Conservation (phyloP, 192 early-diverging fungal species). For the Entomortierella parvispora region DNA sequence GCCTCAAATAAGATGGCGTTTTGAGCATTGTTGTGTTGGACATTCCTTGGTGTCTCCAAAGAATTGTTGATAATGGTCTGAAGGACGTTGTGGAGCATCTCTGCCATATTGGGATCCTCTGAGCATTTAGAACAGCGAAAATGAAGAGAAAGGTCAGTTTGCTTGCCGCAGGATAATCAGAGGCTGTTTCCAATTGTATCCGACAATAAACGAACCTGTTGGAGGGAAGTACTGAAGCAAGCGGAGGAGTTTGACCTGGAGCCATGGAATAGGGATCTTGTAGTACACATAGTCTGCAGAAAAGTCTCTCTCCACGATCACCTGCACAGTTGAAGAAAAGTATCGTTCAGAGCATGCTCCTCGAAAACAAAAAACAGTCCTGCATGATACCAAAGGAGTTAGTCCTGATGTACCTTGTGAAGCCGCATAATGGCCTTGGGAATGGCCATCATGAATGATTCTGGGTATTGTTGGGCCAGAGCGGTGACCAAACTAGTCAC, state of each 20-base stretch:
- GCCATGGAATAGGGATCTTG: conserved; percentile 97
- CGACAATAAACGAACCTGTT: conserved; percentile 57
- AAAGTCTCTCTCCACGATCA: conserved; percentile 88
- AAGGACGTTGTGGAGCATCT: conserved; percentile 77
- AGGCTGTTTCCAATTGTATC: not conserved
- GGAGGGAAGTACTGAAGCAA: conserved; percentile 96
- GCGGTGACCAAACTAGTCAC: conserved; percentile 89
- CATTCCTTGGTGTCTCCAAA: conserved; percentile 92
- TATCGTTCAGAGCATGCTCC: no score
- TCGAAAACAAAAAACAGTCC: no score
- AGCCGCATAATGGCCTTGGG: conserved; percentile 83
- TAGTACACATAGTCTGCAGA: conserved; percentile 94
- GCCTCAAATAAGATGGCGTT: conserved; percentile 98
- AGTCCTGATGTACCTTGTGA: conserved; percentile 74
- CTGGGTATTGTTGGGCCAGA: conserved; percentile 90
- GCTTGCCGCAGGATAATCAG: conserved; percentile 1
- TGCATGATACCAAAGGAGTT: no score
- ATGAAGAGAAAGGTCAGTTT: not conserved
- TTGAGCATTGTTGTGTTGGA: conserved; percentile 98
- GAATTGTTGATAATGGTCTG: conserved; percentile 87
- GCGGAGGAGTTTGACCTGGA: conserved; percentile 95
- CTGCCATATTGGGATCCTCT: conserved; percentile 66
- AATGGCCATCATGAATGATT: conserved; percentile 79
- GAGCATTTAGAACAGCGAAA: not conserved
- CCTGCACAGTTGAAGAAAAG: conserved; percentile 54